Conservation (phyloP, 306 rosid species). For the Sindora glabra region DNA sequence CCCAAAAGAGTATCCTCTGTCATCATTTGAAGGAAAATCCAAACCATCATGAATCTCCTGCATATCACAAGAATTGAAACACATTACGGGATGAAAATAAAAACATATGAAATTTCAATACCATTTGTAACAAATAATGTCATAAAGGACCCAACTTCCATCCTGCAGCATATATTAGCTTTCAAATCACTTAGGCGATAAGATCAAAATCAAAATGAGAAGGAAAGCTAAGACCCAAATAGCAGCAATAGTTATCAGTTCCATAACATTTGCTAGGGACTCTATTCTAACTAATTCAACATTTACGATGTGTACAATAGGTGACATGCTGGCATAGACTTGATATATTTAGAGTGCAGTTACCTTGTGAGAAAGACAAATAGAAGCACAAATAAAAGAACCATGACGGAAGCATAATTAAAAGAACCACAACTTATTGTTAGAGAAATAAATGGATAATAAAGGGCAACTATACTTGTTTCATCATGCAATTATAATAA, state of each 20-base stretch:
- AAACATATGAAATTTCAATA: no score
- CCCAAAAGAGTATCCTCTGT: slow-evolving; percentile 61
- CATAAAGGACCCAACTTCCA: no score
- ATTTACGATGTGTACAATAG: slow-evolving; percentile 70
- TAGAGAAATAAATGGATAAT: slow-evolving; percentile 1
- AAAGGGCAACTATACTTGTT: neutral
- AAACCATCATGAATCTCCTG: slow-evolving; percentile 90
- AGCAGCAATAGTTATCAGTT: slow-evolving; percentile 22
- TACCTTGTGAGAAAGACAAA: neutral
- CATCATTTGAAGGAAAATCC: slow-evolving; percentile 55
- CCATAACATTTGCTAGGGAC: slow-evolving; percentile 71
- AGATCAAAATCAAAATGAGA: neutral
- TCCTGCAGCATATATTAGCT: neutral
- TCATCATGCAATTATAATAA: neutral
- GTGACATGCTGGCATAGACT: slow-evolving; percentile 98
- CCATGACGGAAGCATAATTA: no score
- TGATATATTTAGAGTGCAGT: slow-evolving; percentile 27
- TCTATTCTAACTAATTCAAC: slow-evolving; percentile 57
- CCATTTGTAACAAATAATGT: no score
- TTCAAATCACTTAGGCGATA: neutral
- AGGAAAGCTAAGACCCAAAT: neutral
- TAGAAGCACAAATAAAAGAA: neutral
- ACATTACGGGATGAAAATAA: no score
- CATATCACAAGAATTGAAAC: slow-evolving; percentile 19
- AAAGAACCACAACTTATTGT: no score